Percentiles rank a stretch among this genome's conserved stretches.
Conservation (phyloP, 2,329 filamentous ascomycete species). For the Paraphoma chrysanthemicola region DNA sequence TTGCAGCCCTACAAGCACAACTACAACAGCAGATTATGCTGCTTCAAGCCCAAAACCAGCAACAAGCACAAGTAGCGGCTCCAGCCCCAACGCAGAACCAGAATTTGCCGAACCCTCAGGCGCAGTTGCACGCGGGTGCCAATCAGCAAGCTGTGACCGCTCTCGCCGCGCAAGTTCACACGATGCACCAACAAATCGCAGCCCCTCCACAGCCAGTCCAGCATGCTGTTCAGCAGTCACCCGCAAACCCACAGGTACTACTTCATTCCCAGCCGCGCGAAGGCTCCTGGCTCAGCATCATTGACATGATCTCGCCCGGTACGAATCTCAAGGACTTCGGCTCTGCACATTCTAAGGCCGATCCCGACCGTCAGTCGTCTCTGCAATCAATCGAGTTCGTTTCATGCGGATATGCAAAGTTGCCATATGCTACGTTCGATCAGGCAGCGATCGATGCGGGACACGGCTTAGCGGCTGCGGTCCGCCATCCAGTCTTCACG, state of each 20-base stretch:
- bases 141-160: neutral
- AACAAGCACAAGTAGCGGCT: neutral
- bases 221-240: neutral
- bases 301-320: conserved; percentile 60
- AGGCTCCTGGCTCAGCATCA: conserved; percentile 59
- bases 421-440: conserved; percentile 45
- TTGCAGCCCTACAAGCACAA: conserved; percentile 18
- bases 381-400: conserved; percentile 59
- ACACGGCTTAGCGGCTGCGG: conserved; percentile 6
- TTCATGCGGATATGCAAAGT: conserved; percentile 67
- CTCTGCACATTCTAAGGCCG: conserved; percentile 41
- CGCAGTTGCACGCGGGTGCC: neutral
- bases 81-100: neutral
- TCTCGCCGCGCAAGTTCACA: neutral
- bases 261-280: conserved; percentile 45
- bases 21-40: conserved; percentile 5
- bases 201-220: conserved; percentile 6
- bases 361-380: conserved; percentile 34
- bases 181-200: neutral
- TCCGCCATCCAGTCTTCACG: conserved; percentile 30
- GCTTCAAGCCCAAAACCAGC: conserved; percentile 1
- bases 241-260: conserved; percentile 31
- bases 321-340: conserved; percentile 52
- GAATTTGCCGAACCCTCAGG: neutral
- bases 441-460: conserved; percentile 42